Percentiles rank a stretch among this genome's conserved stretches.
Conservation (phyloP, 495 filamentous ascomycete genomes). For the Penicillium lividum region DNA sequence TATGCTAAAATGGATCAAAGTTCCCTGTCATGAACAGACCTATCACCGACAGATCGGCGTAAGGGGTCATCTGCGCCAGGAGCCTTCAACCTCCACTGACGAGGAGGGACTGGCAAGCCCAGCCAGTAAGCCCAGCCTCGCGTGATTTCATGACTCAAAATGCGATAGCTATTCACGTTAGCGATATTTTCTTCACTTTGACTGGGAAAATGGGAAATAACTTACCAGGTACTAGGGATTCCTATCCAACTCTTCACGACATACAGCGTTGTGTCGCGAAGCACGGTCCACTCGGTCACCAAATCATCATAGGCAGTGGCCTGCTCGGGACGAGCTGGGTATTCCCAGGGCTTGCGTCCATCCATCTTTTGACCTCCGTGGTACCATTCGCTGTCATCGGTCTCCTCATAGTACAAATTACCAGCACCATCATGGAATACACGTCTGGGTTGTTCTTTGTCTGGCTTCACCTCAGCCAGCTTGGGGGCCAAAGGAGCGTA, state of each 20-base stretch:
- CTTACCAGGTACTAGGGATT: slow-evolving; percentile 72
- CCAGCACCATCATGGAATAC: slow-evolving; percentile 38
- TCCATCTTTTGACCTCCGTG: slow-evolving; percentile 31
- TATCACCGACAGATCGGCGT: not conserved
- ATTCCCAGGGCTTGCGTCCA: slow-evolving; percentile 40
- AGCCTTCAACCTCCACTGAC: slow-evolving; percentile 63
- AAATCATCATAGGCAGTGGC: slow-evolving; percentile 58
- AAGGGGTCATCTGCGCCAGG: slow-evolving; percentile 28
- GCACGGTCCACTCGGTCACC: slow-evolving; percentile 58
- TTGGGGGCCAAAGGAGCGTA: slow-evolving; percentile 22
- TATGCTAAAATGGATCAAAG: slow-evolving; percentile 10
- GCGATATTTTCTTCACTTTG: not conserved
- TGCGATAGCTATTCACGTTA: slow-evolving; percentile 51
- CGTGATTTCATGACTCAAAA: slow-evolving; percentile 58
- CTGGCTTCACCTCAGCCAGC: slow-evolving; percentile 1
- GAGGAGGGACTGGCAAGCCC: slow-evolving; percentile 70
- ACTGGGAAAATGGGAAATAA: slow-evolving; percentile 16
- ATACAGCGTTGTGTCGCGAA: slow-evolving; percentile 61
- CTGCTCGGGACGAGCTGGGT: slow-evolving; percentile 27
- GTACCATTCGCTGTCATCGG: slow-evolving; percentile 38
- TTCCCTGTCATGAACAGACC: not conserved
- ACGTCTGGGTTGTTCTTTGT: slow-evolving; percentile 21
- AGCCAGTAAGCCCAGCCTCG: slow-evolving; percentile 76
- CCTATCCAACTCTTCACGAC: slow-evolving; percentile 70
- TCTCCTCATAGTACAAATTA: slow-evolving; percentile 47